These are phyloP conservation scores for Trichoderma gracile DNA, from an alignment of 2,329 filamentous ascomycete species.

Conservation along the genomic window DNA sequence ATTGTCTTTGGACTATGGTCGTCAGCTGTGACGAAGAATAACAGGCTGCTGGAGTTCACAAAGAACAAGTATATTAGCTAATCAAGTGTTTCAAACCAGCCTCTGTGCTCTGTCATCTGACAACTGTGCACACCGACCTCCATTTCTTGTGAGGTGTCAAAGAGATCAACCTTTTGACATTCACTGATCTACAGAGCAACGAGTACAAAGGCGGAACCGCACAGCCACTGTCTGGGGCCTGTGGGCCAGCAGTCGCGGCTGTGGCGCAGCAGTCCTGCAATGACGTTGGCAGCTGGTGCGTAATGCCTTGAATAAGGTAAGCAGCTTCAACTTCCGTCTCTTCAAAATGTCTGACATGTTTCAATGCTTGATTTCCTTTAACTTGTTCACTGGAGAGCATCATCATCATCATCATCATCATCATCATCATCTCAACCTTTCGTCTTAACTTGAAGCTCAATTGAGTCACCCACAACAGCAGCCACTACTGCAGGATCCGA, in stretches of 20 bases:
- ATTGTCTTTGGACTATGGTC: neutral
- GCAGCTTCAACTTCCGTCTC: neutral
- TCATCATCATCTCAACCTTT: neutral
- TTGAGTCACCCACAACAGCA: neutral
- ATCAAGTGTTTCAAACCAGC: neutral
- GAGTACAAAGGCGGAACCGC: neutral
- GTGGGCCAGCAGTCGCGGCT: constrained; percentile 15
- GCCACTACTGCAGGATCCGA: neutral
- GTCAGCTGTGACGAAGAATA: constrained; percentile 7
- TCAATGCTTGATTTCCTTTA: neutral
- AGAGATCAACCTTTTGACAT: neutral
- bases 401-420: neutral
- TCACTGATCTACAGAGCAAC: neutral
- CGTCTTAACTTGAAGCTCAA: neutral
- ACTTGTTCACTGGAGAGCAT: no score
- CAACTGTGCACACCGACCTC: no score
- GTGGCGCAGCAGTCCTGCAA: constrained; percentile 23
- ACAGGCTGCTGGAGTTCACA: neutral
- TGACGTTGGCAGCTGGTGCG: constrained; percentile 24
- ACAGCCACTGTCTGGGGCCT: neutral
- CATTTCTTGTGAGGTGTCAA: neutral
- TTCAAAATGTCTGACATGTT: neutral
- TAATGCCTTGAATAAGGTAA: neutral
- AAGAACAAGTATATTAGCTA: neutral
- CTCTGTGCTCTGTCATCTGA: no score